A percentile compares a stretch with the other conserved stretches of the same genome.
These are phyloP conservation scores for Suillus americanus DNA, from an alignment of 768 basidiomycete genomes.

Conservation along the genomic window DNA sequence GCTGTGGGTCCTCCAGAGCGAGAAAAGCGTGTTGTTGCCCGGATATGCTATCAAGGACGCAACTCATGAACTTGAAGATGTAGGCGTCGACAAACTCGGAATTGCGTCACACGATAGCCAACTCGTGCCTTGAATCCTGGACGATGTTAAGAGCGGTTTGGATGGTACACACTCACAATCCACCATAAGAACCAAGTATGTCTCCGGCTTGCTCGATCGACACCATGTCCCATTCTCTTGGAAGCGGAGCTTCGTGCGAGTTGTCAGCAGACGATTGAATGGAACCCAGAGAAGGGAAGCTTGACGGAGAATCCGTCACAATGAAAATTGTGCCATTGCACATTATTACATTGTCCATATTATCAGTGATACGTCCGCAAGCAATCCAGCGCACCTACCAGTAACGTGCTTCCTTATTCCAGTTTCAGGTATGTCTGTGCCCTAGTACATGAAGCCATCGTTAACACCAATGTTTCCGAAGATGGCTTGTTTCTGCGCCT, in stretches of 20 bases:
- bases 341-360: conserved; percentile 69
- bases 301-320: conserved; percentile 62
- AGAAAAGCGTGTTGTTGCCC: conserved; percentile 72
- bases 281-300: conserved; percentile 55
- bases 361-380: not conserved
- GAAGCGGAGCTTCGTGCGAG: conserved; percentile 39
- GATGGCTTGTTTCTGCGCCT: conserved; percentile 19
- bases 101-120: conserved; percentile 60
- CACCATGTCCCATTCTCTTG: conserved; percentile 61
- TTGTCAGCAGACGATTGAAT: conserved; percentile 44
- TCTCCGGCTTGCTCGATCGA: conserved; percentile 48
- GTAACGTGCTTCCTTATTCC: conserved; percentile 62
- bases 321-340: conserved; percentile 71
- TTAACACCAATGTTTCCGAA: conserved; percentile 38
- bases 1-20: conserved; percentile 77
- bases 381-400: conserved; percentile 41
- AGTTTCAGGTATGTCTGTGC: conserved; percentile 52
- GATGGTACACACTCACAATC: conserved; percentile 39
- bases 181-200: conserved; percentile 51
- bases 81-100: conserved; percentile 42
- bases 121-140: conserved; percentile 65
- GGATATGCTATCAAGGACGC: conserved; percentile 6
- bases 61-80: not conserved
- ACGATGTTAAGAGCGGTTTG: not conserved
- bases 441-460: conserved; percentile 59